Evolutionary conservation across 108 stramenopile genomes (phyloP).

Genomic region (Pseudonitzschia multiseries): DNA sequence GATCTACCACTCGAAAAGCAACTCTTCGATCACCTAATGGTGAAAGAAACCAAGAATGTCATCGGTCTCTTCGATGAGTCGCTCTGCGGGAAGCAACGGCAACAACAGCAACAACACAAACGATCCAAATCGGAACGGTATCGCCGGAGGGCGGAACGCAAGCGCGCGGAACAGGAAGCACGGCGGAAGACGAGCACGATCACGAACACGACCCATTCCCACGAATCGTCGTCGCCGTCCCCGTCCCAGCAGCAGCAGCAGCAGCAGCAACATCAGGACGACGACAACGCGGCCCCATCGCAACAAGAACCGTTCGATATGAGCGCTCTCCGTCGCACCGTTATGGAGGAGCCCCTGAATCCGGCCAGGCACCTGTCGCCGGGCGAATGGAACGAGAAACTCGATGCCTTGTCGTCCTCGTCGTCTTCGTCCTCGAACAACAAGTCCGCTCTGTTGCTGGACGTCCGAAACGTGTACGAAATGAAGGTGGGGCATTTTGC

Average conservation of each 20-base stretch:
- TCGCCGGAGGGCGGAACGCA: conserved; percentile 24
- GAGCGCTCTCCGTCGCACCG: conserved; percentile 19
- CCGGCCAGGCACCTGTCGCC: conserved; percentile 68
- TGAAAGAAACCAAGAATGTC: conserved; percentile 69
- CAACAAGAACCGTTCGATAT: not conserved
- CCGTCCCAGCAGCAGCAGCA: conserved; percentile 3
- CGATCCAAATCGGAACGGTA: conserved; percentile 2
- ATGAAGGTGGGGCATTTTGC: conserved; percentile 68
- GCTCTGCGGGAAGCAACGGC: not conserved
- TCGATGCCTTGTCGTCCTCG: not conserved
- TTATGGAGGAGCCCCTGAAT: conserved; percentile 35
- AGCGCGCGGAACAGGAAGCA: conserved; percentile 25
- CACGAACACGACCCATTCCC: conserved; percentile 3
- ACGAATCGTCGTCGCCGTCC: not conserved
- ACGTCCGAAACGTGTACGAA: conserved; percentile 83
- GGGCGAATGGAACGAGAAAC: conserved; percentile 65
- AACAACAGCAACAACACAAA: not conserved
- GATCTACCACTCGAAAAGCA: conserved; percentile 61
- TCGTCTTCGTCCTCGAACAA: not conserved
- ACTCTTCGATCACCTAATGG: conserved; percentile 55
- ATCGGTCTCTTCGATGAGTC: conserved; percentile 62
- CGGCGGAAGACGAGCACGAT: not conserved
- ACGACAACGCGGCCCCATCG: not conserved
- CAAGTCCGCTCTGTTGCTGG: conserved; percentile 54
- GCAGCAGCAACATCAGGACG: not conserved